Base-by-base conservation (phyloP, 352 stramenopile species). In the Phytopythium sindhum region DNA sequence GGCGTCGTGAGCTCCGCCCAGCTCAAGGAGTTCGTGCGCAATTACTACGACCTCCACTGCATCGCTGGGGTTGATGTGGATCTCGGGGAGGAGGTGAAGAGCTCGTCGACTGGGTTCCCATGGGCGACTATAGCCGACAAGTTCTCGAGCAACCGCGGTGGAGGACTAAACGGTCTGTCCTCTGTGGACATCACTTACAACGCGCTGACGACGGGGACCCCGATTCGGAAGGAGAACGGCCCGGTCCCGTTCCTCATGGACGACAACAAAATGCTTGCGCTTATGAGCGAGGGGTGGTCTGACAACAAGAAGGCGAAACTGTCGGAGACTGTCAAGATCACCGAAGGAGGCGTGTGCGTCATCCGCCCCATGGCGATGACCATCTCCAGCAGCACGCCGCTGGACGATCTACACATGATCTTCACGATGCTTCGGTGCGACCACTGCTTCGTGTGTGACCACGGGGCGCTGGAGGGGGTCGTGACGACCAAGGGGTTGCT, bases 341-440 rank as follows among this genome's bases (percentile, higher is more conserved):
- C 77, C 37, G 76, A 84, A 33, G 78, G 78, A 21, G 72, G 72
- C 28, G 60, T 82, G 19, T 94, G 85, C 57, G 50, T 79, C 55
- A 86, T 94, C 62, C 81, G 81, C 14, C 86, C 86, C 19, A 90
- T 90, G 72, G 84, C 81, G 17, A 86, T 93, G 70, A 96, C 83
- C 11, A 88, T 93, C 44, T 92, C 86, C 17, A 93, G 73, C 41
- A 83, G 74, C 48, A 96, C 87, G 29, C 73, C 87, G 28, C 72
- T 96, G 39, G 86, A 96, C 57, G 86, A 94, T 51, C 68, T 96
- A 7, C 89, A 96, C 73, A 91, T 96, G 75, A 92, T 96, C 62
- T 96, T 96, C 75, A 94, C 87, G 21, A 96, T 96, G 89, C 72
- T 96, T 41, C 86, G 88, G 0, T 96, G 86, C 62, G 84, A 91